These are phyloP conservation scores for Clonostachys byssicola DNA, from an alignment of 2,329 filamentous ascomycete genomes.

Conservation along the genomic window DNA sequence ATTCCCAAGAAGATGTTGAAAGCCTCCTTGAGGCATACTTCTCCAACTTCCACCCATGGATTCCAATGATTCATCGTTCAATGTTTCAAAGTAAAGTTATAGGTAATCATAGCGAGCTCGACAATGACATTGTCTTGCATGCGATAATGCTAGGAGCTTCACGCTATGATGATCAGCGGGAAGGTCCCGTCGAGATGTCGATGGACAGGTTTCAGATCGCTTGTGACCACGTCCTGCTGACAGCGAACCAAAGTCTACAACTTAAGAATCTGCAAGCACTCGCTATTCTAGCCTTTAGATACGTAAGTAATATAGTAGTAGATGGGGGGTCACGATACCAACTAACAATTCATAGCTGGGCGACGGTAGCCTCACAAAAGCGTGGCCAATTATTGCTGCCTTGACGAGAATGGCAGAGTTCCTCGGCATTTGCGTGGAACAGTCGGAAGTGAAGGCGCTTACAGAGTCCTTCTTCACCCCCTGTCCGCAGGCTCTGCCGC, in stretches of 20 bases:
- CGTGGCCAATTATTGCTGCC: slow-evolving; percentile 21
- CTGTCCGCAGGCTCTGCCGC: slow-evolving; percentile 8
- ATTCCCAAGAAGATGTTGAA: slow-evolving; percentile 6
- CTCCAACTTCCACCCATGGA: slow-evolving; percentile 31
- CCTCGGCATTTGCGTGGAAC: slow-evolving; percentile 17
- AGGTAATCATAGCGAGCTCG: slow-evolving; percentile 12
- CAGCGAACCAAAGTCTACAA: slow-evolving; percentile 22
- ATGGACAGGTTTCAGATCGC: slow-evolving; percentile 5
- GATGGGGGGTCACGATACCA: background rate
- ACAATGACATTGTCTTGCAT: slow-evolving; percentile 24
- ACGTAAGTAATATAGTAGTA: slow-evolving; percentile 13
- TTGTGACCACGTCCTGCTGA: slow-evolving; percentile 16
- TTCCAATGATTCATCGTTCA: slow-evolving; percentile 27
- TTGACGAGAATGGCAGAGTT: slow-evolving; percentile 21
- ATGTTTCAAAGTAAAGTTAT: slow-evolving; percentile 16
- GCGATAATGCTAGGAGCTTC: slow-evolving; percentile 22
- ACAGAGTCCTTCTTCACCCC: no score
- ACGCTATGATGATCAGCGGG: slow-evolving; percentile 14
- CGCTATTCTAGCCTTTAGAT: slow-evolving; percentile 28
- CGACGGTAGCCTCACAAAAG: slow-evolving; percentile 12
- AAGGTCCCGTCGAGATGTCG: slow-evolving; percentile 8
- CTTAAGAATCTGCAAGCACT: slow-evolving; percentile 29
- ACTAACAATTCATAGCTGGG: slow-evolving; percentile 14
- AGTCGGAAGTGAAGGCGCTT: slow-evolving; percentile 3
- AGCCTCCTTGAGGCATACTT: slow-evolving; percentile 21